Base-by-base conservation (phyloP, 2,329 filamentous ascomycete species). In the Fusarium sororula region DNA sequence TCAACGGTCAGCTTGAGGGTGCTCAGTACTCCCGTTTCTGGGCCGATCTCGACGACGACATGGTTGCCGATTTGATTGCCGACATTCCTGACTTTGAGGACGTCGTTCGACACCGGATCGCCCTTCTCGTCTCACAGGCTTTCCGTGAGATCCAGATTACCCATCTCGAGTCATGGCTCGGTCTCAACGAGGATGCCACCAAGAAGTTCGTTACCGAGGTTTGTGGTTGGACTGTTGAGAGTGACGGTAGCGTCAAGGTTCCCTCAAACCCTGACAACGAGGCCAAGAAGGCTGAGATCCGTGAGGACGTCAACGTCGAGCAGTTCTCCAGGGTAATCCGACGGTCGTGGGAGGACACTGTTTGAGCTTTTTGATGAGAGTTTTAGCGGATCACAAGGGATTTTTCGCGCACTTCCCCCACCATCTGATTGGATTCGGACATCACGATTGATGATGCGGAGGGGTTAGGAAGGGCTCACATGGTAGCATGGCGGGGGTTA, bases 41-140 rank as follows among this genome's bases (percentile, higher is more conserved):
- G 96, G 90, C 91, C 51, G 95, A 94, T 14, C 89, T 98, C 66
- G 94, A 98, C 86, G 96, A 99, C 81, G 96, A 99, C 83, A 89
- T 98, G 65, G 98, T 97, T 85, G 95, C 96, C 70, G 96, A 99
- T 82, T 87, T 99, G 77, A 94, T 96, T 68, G 96, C 96, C 78
- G 97, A 99, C 79, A 95, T 98, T 59, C 89, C 91, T 51, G 96
- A 95, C 44, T 99, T 99, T 82, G 96, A 99, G 87, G 96, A 98
- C 82, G 87, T 96, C 68, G 92, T 99, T 86, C 92, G 96, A 75
- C 89, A 97, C 76, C 91, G 94, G 78, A 98, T 99, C 81, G 95
- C 95, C 59, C 90, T 93, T 51, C 94, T 97, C 67, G 91, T 98
- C 75, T 93, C 93, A 77, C 93, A 95, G 83, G 89, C 92, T 26